These are phyloP conservation scores for Massarina eburnea DNA, from an alignment of 2,329 filamentous ascomycete species.

Conservation along the genomic window DNA sequence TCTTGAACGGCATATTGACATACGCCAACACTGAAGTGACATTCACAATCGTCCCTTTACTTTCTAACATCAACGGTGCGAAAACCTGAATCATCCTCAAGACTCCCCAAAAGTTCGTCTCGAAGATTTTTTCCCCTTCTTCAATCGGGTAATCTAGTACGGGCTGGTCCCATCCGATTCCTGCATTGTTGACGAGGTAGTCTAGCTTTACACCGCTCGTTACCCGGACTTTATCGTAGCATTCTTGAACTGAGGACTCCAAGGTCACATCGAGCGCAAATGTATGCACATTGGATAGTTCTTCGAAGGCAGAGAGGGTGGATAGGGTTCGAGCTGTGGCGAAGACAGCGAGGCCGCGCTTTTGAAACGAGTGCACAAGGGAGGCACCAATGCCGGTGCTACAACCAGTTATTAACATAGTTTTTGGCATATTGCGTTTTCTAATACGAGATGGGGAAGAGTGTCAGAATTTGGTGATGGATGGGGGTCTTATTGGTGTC, in stretches of 20 bases:
- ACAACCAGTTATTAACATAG: constrained; percentile 4
- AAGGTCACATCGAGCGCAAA: constrained; percentile 12
- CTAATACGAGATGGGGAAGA: background rate
- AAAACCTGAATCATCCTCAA: constrained; percentile 45
- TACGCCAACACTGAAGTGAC: constrained; percentile 1
- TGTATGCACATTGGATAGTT: constrained; percentile 22
- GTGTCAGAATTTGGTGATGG: background rate
- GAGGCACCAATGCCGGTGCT: constrained; percentile 54
- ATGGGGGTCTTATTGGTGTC: background rate
- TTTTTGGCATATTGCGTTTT: background rate
- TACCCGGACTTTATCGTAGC: background rate
- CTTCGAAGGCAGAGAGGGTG: background rate
- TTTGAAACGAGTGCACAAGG: constrained; percentile 58
- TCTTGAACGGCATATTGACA: background rate
- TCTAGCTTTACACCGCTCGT: constrained; percentile 12
- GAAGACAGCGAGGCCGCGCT: constrained; percentile 23
- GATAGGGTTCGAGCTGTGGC: constrained; percentile 10
- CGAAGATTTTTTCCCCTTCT: constrained; percentile 12
- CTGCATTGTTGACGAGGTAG: constrained; percentile 49
- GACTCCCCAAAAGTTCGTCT: constrained; percentile 46
- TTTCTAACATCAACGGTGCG: constrained; percentile 16
- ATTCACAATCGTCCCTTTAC: constrained; percentile 13
- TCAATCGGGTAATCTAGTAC: constrained; percentile 26
- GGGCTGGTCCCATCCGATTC: constrained; percentile 34
- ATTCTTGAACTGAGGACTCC: constrained; percentile 5